phyloP scores from a whole-genome alignment of 1,139 yeast genomes.

The Geotrichum europaeum region DNA sequence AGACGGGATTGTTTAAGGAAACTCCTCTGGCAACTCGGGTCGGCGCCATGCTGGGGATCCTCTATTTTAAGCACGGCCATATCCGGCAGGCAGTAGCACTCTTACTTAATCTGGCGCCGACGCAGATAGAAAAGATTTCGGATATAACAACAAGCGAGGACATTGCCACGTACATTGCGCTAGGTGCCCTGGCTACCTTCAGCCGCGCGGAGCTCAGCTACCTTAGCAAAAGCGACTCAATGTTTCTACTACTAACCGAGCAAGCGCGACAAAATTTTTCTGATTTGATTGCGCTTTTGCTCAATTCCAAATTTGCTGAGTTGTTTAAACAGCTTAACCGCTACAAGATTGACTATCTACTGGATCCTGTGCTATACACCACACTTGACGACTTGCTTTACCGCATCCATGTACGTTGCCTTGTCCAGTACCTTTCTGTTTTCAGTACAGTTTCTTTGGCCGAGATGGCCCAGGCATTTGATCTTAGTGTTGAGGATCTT shows the following conservation, averaged over 20 bases:
- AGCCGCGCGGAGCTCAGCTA: constrained; percentile 24
- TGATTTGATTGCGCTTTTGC: constrained; percentile 19
- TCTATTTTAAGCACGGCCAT: constrained; percentile 5
- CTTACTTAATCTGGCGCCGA: constrained; percentile 10
- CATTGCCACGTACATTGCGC: constrained; percentile 22
- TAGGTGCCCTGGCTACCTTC: constrained; percentile 26
- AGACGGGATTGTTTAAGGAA: not conserved
- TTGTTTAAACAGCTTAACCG: constrained; percentile 20
- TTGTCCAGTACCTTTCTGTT: constrained; percentile 23
- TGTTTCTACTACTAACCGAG: constrained; percentile 61
- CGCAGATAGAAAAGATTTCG: not conserved
- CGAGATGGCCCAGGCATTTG: constrained; percentile 17
- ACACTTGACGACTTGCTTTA: constrained; percentile 15
- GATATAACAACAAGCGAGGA: constrained; percentile 17
- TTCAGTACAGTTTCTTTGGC: constrained; percentile 20
- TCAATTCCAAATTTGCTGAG: constrained; percentile 11
- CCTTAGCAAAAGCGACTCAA: constrained; percentile 42
- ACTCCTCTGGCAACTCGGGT: constrained; percentile 1
- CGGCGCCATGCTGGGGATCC: constrained; percentile 14
- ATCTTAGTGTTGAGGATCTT: constrained; percentile 2
- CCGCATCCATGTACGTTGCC: constrained; percentile 22
- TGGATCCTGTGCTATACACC: constrained; percentile 22
- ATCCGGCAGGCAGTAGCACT: constrained; percentile 12
- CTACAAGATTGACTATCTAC: constrained; percentile 20
- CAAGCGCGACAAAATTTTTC: constrained; percentile 17